Base-by-base conservation (phyloP, 106 monocot species). In the Platanthera guangdongensis region DNA sequence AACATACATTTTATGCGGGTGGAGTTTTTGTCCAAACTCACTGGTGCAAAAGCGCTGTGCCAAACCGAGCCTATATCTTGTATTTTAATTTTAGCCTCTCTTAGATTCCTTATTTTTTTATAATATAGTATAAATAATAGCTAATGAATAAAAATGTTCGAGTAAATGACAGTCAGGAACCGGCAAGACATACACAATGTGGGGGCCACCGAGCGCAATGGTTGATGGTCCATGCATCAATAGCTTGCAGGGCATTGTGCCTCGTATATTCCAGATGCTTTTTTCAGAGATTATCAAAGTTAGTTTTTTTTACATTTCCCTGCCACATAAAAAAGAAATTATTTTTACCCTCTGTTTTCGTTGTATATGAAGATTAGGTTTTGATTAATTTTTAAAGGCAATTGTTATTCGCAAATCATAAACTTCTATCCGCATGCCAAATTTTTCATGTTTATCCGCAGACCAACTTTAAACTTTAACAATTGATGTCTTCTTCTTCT, bases 111-210 rank as follows among this genome's bases (percentile, higher is more conserved):
- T 25, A 25, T 25, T 25, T 25, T 25, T 25, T 25, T 25, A 25
- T 25, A 25, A 25, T 25, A 25, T 25, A 25, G 25, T 0, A 25
- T 25, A 25, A 25, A 25, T 25, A 13, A 51, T 19, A 21, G 49
- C 18, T 72, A 72, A 49, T 22, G 48, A 72, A 50, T 4, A 0
- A 45, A 72, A 21, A 7, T 28, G 9, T 52, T 50, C 28, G 12
- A 62, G 5, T 15, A 47, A 21, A 50, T 13, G 49, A 30, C 32
- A 97, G 96, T 89, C 89, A 10, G 96, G 93, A 74, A 91, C 84
- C 39, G 96, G 96, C 22, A 97, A 97, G 80, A 93, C 91, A 9
- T 91, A 93, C 84, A 97, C 96, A 5, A 93, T 97, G 91, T 97
- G 93, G 91, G 96, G 96, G 6, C 93, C 93, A 4, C 87, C 84